A percentile compares a stretch with the other conserved stretches of the same genome.
phyloP scores from a whole-genome alignment of 2,329 filamentous ascomycete species.

The Raffaelea deltoideospora region DNA sequence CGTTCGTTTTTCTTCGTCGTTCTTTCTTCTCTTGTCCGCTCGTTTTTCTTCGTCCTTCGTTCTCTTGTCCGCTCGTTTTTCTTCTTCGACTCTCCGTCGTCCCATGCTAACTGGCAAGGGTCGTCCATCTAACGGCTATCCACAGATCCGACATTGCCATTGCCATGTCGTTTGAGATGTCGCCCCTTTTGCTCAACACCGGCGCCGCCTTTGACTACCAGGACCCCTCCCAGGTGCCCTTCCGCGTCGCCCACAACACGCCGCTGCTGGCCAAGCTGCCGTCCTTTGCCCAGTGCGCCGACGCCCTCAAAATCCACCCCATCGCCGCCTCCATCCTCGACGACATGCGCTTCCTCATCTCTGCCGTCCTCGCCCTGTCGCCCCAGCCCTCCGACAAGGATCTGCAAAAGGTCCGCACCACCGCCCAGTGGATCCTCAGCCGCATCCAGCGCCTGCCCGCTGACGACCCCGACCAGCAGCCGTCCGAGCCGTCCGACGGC shows the following conservation, averaged over 20 bases:
- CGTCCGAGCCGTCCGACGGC: no score
- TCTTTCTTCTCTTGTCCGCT: no score
- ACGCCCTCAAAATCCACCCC: conserved; percentile 27
- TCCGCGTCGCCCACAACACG: conserved; percentile 29
- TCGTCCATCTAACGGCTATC: conserved; percentile 5
- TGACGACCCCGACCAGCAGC: no score
- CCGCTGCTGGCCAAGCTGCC: conserved; percentile 28
- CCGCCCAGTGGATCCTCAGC: conserved; percentile 24
- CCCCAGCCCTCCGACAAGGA: conserved; percentile 18
- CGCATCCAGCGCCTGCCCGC: conserved; percentile 18
- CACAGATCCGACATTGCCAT: conserved; percentile 30
- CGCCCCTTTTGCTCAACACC: conserved; percentile 25
- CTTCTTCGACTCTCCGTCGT: not conserved
- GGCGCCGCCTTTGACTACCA: conserved; percentile 24
- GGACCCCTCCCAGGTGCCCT: conserved; percentile 21
- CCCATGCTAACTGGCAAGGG: not conserved
- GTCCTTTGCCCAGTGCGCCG: conserved; percentile 25
- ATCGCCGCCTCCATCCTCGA: conserved; percentile 34
- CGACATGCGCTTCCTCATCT: conserved; percentile 32
- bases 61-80: not conserved
- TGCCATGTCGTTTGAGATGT: conserved; percentile 29
- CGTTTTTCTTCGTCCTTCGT: no score
- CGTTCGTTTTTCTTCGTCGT: conserved; percentile 8
- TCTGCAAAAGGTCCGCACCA: conserved; percentile 21
- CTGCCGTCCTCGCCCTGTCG: conserved; percentile 25